These are phyloP conservation scores for Dittrichia graveolens DNA, from an alignment of 129 eudicot species.

Conservation along the genomic window DNA sequence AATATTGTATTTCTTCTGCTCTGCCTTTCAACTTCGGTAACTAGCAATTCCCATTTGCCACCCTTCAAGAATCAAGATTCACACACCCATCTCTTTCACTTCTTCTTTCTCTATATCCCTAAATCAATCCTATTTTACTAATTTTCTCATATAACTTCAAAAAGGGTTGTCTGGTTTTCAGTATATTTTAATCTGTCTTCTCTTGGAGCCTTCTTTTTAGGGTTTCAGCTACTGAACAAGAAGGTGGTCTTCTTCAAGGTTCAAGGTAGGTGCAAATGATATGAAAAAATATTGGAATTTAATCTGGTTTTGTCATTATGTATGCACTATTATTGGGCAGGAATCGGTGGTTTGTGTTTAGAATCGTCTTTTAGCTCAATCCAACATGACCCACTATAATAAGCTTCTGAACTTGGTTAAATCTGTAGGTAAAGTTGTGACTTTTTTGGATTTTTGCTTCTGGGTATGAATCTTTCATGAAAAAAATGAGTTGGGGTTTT, in stretches of 20 bases:
- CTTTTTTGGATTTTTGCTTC: conserved; percentile 38
- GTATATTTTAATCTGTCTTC: conserved; percentile 9
- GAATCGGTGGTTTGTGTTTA: conserved; percentile 34
- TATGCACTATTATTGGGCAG: conserved; percentile 31
- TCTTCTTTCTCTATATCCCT: conserved; percentile 28
- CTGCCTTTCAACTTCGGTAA: conserved; percentile 25
- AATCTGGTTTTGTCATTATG: conserved; percentile 35
- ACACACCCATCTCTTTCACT: conserved; percentile 30
- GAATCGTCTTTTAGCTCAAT: conserved; percentile 34
- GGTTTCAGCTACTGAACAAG: conserved; percentile 45
- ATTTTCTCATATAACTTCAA: conserved; percentile 3
- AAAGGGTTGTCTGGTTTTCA: conserved; percentile 17
- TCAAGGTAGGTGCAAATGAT: conserved; percentile 28
- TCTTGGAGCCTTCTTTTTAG: conserved; percentile 32
- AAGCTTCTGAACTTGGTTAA: conserved; percentile 11
- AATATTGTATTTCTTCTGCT: neutral
- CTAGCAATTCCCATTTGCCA: conserved; percentile 28
- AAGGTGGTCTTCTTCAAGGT: conserved; percentile 34
- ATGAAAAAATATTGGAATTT: conserved; percentile 1
- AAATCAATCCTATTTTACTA: neutral
- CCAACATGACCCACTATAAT: conserved; percentile 32
- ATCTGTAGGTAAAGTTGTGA: conserved; percentile 25
- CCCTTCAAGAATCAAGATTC: conserved; percentile 37
- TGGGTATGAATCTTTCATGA: conserved; percentile 42
- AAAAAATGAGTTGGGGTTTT: conserved; percentile 46